Evolutionary conservation across 139 green algal genomes (phyloP).

Genomic region (Microglena sp.): DNA sequence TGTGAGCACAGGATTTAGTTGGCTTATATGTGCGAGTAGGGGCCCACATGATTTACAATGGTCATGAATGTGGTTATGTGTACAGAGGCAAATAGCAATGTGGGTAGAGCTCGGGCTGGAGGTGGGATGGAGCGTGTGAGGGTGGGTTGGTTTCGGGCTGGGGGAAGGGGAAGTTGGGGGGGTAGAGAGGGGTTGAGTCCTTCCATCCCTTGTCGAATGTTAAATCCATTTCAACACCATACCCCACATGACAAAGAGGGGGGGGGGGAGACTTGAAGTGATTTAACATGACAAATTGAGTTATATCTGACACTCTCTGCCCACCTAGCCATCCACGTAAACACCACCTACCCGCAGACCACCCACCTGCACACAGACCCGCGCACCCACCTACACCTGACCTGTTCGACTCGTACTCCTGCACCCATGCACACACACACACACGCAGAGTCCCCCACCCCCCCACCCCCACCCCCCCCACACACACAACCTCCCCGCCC

Average conservation of each 20-base stretch:
- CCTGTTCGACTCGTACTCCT: no score
- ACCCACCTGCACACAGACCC: background rate
- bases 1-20: constrained; percentile 3
- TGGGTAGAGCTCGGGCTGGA: no score
- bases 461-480: no score
- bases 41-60: background rate
- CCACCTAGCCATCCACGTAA: background rate
- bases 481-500: background rate
- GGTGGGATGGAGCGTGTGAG: no score
- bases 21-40: background rate
- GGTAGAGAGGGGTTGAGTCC: background rate
- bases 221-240: background rate
- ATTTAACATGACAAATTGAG: background rate
- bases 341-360: background rate
- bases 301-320: background rate
- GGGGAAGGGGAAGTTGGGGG: background rate
- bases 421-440: no score
- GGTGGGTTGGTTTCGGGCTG: no score
- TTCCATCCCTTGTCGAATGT: background rate
- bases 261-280: no score
- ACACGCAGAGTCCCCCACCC: no score
- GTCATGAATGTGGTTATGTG: background rate
- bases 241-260: background rate
- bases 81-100: background rate
- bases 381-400: background rate